A percentile compares a stretch with the other conserved stretches of the same genome.
Conservation (phyloP, 2,329 filamentous ascomycete genomes). For the Gremmenia infestans region DNA sequence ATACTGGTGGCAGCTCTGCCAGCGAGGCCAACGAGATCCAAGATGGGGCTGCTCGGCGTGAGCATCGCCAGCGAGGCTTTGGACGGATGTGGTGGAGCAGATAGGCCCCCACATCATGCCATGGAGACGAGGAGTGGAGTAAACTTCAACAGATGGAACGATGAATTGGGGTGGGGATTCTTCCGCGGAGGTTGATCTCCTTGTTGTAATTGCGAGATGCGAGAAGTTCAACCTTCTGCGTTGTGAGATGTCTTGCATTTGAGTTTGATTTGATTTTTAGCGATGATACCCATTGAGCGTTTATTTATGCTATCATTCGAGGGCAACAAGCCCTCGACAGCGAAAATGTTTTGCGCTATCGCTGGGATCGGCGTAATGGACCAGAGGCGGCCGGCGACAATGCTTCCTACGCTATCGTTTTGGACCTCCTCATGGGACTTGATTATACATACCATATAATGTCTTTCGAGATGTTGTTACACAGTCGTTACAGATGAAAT, state of each 20-base stretch:
- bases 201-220: slow-evolving; percentile 2
- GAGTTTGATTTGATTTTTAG: slow-evolving; percentile 28
- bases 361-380: slow-evolving; percentile 44
- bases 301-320: slow-evolving; percentile 48
- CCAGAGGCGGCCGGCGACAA: slow-evolving; percentile 43
- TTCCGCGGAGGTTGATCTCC: slow-evolving; percentile 3
- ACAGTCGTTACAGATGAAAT: not conserved
- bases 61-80: slow-evolving; percentile 54
- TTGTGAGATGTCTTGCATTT: slow-evolving; percentile 4
- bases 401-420: slow-evolving; percentile 48
- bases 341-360: slow-evolving; percentile 46
- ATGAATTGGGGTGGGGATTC: not conserved
- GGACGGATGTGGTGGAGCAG: slow-evolving; percentile 33
- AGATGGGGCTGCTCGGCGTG: slow-evolving; percentile 57
- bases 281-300: slow-evolving; percentile 52
- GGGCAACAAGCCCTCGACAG: slow-evolving; percentile 30
- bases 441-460: slow-evolving; percentile 8
- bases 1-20: slow-evolving; percentile 33
- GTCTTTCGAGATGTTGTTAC: not conserved
- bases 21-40: slow-evolving; percentile 41
- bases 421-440: slow-evolving; percentile 28
- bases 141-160: slow-evolving; percentile 23
- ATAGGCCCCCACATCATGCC: slow-evolving; percentile 8
- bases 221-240: slow-evolving; percentile 21
- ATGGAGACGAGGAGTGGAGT: not conserved